Evolutionary conservation across 1,284 basidiomycete species (phyloP).

Genomic region (Ustilago vetiveriae): DNA sequence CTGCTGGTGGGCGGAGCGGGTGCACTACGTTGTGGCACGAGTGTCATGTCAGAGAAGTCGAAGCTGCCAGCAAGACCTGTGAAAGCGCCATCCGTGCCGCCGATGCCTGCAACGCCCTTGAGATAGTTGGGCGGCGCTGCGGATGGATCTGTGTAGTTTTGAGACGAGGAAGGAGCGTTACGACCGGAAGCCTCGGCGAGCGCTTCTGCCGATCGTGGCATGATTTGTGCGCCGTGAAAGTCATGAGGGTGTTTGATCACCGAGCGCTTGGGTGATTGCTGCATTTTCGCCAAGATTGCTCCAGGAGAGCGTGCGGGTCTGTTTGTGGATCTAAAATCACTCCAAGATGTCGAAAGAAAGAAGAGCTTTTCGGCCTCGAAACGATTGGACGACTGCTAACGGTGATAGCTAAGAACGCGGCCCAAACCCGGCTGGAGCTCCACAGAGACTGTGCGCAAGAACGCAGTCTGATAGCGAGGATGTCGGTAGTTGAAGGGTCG

Average conservation of each 20-base stretch:
- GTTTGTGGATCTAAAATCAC: too few relatives aligned
- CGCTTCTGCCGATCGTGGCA: constrained; percentile 43
- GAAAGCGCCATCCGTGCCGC: constrained; percentile 26
- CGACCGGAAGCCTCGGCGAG: constrained; percentile 30
- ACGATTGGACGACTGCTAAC: too few relatives aligned
- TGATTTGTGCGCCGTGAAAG: constrained; percentile 56
- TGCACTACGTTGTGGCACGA: constrained; percentile 60
- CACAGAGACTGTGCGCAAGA: too few relatives aligned
- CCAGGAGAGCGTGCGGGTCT: neutral
- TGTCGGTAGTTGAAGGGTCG: too few relatives aligned
- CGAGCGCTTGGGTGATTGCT: constrained; percentile 54
- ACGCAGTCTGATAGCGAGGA: too few relatives aligned
- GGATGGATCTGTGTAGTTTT: constrained; percentile 11
- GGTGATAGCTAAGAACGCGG: too few relatives aligned
- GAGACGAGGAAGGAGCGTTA: constrained; percentile 4
- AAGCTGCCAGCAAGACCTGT: constrained; percentile 28
- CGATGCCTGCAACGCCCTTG: constrained; percentile 35
- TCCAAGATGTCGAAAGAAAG: neutral
- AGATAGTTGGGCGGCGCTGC: constrained; percentile 37
- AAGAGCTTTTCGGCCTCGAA: too few relatives aligned
- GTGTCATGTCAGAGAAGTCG: constrained; percentile 43
- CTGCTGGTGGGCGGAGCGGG: constrained; percentile 44
- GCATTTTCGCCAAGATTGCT: constrained; percentile 22
- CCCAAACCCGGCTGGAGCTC: too few relatives aligned
- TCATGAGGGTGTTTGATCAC: constrained; percentile 61